phyloP scores from a whole-genome alignment of 106 monocot species.

The Cymbidium sinense region DNA sequence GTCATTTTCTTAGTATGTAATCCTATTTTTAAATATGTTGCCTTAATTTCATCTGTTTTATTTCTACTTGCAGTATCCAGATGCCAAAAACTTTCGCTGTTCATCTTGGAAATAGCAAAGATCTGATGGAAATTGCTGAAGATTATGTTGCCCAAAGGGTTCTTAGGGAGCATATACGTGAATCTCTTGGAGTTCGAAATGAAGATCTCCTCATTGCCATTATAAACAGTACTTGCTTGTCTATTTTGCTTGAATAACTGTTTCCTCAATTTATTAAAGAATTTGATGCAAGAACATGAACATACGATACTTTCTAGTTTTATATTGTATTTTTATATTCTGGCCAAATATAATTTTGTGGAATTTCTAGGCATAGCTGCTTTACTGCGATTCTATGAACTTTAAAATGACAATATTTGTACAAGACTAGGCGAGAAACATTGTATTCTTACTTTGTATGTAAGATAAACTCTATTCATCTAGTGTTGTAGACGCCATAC shows the following conservation, averaged over 20 bases:
- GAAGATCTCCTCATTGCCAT: slow-evolving; percentile 85
- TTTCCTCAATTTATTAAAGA: not conserved
- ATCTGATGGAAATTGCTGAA: slow-evolving; percentile 90
- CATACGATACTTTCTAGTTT: not conserved
- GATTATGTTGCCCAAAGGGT: slow-evolving; percentile 70
- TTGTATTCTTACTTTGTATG: not conserved
- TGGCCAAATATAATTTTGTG: not conserved
- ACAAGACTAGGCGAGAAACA: not conserved
- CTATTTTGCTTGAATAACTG: not conserved
- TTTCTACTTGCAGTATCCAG: slow-evolving; percentile 46
- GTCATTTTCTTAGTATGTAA: not conserved
- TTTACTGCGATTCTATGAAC: not conserved
- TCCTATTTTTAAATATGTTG: not conserved
- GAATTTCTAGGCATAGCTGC: not conserved
- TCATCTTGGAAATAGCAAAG: slow-evolving; percentile 96
- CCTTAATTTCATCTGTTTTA: not conserved
- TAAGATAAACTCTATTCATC: not conserved
- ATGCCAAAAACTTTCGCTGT: slow-evolving; percentile 95
- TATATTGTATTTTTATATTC: not conserved
- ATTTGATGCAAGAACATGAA: not conserved
- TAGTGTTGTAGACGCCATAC: not conserved
- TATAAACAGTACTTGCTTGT: slow-evolving; percentile 75
- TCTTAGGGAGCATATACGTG: slow-evolving; percentile 79
- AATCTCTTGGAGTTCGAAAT: slow-evolving; percentile 65
- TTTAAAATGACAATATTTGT: not conserved